These are phyloP conservation scores for Aspergillus conjunctus DNA, from an alignment of 495 filamentous ascomycete species.

Conservation along the genomic window DNA sequence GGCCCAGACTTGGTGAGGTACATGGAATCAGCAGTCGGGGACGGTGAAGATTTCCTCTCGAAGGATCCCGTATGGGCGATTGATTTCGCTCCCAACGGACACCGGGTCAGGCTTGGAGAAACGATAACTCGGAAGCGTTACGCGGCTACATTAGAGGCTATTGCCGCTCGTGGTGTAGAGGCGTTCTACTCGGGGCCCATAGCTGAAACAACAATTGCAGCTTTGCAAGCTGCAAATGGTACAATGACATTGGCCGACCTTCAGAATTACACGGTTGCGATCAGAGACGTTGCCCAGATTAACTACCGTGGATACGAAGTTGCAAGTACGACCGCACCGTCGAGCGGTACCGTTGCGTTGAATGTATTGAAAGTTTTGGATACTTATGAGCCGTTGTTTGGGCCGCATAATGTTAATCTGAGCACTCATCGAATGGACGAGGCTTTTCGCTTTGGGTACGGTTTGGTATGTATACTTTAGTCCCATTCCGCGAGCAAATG, in stretches of 20 bases:
- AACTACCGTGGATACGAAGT: constrained; percentile 72
- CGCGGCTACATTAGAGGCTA: constrained; percentile 73
- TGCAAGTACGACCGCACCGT: constrained; percentile 68
- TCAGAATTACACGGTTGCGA: constrained; percentile 63
- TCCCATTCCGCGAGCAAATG: constrained; percentile 2
- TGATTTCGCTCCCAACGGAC: constrained; percentile 86
- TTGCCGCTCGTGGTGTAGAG: constrained; percentile 68
- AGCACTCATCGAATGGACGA: constrained; percentile 83
- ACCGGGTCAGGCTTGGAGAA: constrained; percentile 67
- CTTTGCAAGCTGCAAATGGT: constrained; percentile 65
- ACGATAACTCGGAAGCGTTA: constrained; percentile 76
- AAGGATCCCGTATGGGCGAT: constrained; percentile 76
- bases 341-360: constrained; percentile 70
- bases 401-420: constrained; percentile 53
- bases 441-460: constrained; percentile 86
- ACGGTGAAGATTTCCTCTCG: constrained; percentile 62
- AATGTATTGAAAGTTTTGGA: constrained; percentile 77
- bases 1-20: constrained; percentile 69
- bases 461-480: constrained; percentile 44
- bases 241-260: constrained; percentile 84
- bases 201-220: constrained; percentile 71
- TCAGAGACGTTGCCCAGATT: constrained; percentile 63
- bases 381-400: constrained; percentile 64
- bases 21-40: constrained; percentile 53
- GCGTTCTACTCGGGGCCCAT: constrained; percentile 75